Evolutionary conservation across 352 stramenopile species (phyloP), one percentile per base, ranked within the genome.

Genomic region (Globisporangium heterothallicum): DNA sequence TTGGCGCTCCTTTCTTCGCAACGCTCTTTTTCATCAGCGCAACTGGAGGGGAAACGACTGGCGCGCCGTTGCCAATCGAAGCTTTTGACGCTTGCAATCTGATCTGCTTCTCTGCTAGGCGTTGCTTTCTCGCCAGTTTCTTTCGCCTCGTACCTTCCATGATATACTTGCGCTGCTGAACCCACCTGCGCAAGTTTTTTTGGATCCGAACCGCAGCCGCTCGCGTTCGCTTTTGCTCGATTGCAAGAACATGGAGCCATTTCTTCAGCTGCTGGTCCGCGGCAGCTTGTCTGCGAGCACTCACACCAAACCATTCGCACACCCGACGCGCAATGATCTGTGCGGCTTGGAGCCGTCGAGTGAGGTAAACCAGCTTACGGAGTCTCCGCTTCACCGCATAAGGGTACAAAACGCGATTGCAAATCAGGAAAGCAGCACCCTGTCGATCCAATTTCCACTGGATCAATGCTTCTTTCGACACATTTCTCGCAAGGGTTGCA

Each of bases 391-490:
- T 59, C 22, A 84, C 42, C 13, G 69, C 56, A 42, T 70, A 75
- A 1, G 72, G 74, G 25, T 79, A 83, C 43, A 85, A 49, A 1
- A 53, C 61, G 9, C 30, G 35, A 9, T 45, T 60, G n/a, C 55
- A 60, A n/a, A 87, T 84, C 14, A 85, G 13, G 30, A 72, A 80
- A 2, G 52, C 59, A n/a, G 76, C 76, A 14, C 73, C 76, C 3
- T 59, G 63, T 12, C 65, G 67, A 22, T 74, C 69, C 6, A 83
- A 58, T 32, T 71, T 64, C 71, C 71, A 87, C 25, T 54, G 55
- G 9, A 74, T 27, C 24, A 70, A 53, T 32, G 72, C 71, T 43
- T 61, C 52, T 1, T 58, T 61, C 2, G 72, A 82, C 26, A 70
- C 59, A 44, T 72, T 78, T 4, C 76, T 57, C 14, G 63, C 24